Evolutionary conservation across 2,329 filamentous ascomycete genomes (phyloP).

Genomic region (Dactylellina haptotyla): DNA sequence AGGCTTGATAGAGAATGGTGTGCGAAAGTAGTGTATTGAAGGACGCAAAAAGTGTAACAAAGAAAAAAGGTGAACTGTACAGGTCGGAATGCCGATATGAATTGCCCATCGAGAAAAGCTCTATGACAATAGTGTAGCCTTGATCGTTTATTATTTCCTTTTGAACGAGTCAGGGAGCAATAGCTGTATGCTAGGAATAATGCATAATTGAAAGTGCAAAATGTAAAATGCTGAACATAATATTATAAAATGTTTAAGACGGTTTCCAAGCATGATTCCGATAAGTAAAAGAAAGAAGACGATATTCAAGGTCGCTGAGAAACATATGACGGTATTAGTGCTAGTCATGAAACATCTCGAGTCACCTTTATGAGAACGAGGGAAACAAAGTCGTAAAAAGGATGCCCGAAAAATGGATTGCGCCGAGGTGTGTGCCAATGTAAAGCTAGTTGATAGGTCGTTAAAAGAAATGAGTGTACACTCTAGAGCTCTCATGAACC

Average conservation of each 20-base stretch:
- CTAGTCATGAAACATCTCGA: conserved; percentile 52
- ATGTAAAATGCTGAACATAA: conserved; percentile 21
- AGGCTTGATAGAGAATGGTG: conserved; percentile 1
- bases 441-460: conserved; percentile 60
- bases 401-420: conserved; percentile 55
- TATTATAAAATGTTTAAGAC: conserved; percentile 34
- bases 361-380: conserved; percentile 27
- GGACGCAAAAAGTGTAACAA: no score
- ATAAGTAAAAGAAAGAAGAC: conserved; percentile 9
- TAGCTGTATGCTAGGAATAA: neutral
- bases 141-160: no score
- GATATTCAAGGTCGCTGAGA: conserved; percentile 35
- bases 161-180: neutral
- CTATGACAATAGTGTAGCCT: neutral
- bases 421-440: conserved; percentile 55
- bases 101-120: neutral
- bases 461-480: conserved; percentile 99
- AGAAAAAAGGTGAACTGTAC: conserved; percentile 37
- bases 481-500: conserved; percentile 97
- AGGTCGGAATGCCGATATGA: conserved; percentile 20
- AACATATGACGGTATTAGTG: conserved; percentile 38
- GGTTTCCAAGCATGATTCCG: conserved; percentile 12
- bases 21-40: conserved; percentile 3
- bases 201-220: conserved; percentile 4
- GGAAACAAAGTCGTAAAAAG: conserved; percentile 50